These are phyloP conservation scores for Beauveria bassiana DNA, from an alignment of 2,329 filamentous ascomycete genomes.

Conservation along the genomic window DNA sequence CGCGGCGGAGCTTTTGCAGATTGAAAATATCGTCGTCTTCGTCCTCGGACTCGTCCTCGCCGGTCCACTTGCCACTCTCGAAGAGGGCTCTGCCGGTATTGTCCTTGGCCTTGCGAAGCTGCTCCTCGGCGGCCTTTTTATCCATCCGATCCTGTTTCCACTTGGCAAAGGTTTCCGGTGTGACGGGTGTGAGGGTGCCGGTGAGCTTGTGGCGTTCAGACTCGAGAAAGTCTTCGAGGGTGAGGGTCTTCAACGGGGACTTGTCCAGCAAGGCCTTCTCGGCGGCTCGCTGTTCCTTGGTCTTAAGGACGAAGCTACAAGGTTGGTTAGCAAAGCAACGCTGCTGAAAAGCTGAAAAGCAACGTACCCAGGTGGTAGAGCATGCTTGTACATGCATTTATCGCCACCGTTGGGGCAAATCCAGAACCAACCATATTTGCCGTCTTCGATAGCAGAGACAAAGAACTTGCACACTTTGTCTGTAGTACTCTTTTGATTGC, in stretches of 20 bases:
- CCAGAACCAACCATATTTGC: slow-evolving; percentile 99
- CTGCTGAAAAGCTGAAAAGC: background rate
- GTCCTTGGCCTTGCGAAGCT: slow-evolving; percentile 86
- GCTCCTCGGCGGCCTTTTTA: slow-evolving; percentile 93
- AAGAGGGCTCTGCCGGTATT: slow-evolving; percentile 92
- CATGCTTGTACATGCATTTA: slow-evolving; percentile 98
- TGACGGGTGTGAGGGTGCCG: slow-evolving; percentile 87
- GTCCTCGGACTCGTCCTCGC: slow-evolving; percentile 54
- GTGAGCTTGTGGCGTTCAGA: slow-evolving; percentile 93
- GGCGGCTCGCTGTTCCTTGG: slow-evolving; percentile 88
- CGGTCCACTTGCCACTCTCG: slow-evolving; percentile 89
- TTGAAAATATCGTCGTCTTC: slow-evolving; percentile 68
- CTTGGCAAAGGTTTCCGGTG: slow-evolving; percentile 82
- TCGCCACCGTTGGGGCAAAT: slow-evolving; percentile 91
- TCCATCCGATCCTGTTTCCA: slow-evolving; percentile 94
- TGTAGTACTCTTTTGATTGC: slow-evolving; percentile 88
- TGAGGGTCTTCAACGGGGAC: slow-evolving; percentile 86
- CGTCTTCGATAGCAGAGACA: slow-evolving; percentile 93
- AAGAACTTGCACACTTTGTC: slow-evolving; percentile 99
- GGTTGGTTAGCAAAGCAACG: slow-evolving; percentile 19
- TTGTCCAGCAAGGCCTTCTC: slow-evolving; percentile 97
- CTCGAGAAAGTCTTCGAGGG: slow-evolving; percentile 94
- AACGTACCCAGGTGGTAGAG: slow-evolving; percentile 83
- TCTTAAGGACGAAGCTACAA: slow-evolving; percentile 85
- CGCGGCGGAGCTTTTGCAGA: slow-evolving; percentile 69